These are phyloP conservation scores for Tolypocladium inflatum DNA, from an alignment of 2,329 filamentous ascomycete species.

Conservation along the genomic window DNA sequence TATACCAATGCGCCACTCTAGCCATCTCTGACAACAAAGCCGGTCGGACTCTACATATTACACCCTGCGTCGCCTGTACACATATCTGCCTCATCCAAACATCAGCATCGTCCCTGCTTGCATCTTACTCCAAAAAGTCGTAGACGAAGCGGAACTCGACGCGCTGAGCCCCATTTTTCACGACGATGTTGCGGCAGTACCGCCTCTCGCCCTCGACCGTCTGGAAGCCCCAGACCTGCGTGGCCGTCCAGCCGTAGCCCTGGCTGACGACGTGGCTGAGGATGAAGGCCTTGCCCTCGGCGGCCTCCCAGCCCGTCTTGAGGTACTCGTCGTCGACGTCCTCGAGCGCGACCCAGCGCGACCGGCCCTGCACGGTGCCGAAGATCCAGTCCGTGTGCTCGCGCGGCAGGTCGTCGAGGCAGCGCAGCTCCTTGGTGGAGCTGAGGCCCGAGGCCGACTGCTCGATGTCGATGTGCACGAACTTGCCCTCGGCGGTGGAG, in stretches of 20 bases:
- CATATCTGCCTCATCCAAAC: neutral
- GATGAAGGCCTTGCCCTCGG: slow-evolving; percentile 52
- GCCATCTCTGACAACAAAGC: neutral
- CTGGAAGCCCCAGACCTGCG: slow-evolving; percentile 54
- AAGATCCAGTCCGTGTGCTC: slow-evolving; percentile 74
- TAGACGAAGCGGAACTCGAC: slow-evolving; percentile 46
- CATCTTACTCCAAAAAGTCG: slow-evolving; percentile 32
- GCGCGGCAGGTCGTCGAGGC: slow-evolving; percentile 41
- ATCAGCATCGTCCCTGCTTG: neutral
- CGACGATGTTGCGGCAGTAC: slow-evolving; percentile 43
- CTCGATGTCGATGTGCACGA: slow-evolving; percentile 59
- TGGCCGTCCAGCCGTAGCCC: slow-evolving; percentile 43
- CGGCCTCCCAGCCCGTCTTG: slow-evolving; percentile 49
- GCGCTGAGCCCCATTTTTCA: slow-evolving; percentile 39
- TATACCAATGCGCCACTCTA: neutral
- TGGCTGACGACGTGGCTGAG: slow-evolving; percentile 51
- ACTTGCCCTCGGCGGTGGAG: slow-evolving; percentile 24
- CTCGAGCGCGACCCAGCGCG: slow-evolving; percentile 36
- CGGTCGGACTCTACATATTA: neutral
- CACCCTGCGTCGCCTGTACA: neutral
- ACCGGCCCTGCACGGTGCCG: slow-evolving; percentile 56
- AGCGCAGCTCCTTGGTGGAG: slow-evolving; percentile 49
- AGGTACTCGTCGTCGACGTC: slow-evolving; percentile 47
- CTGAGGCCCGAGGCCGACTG: slow-evolving; percentile 66
- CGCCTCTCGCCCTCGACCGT: slow-evolving; percentile 39